A percentile compares a stretch with the other conserved stretches of the same genome.
phyloP scores from a whole-genome alignment of 192 early-diverging fungal genomes.

The Podila minutissima region DNA sequence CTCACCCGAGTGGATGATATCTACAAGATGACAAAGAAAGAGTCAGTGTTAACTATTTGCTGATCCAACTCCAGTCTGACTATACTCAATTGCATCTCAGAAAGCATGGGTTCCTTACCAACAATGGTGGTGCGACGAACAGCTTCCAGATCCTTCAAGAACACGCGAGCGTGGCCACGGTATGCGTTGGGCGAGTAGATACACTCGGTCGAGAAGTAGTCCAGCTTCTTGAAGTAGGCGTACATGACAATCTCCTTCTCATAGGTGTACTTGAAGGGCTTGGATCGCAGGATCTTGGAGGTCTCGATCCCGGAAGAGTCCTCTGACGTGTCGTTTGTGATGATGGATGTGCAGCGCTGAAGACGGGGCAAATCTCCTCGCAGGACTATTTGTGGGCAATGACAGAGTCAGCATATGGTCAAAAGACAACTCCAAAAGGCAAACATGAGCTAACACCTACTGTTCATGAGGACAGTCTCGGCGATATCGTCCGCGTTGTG shows the following conservation, averaged over 20 bases:
- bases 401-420: neutral
- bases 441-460: slow-evolving; percentile 47
- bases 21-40: slow-evolving; percentile 52
- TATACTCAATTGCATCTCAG: neutral
- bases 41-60: neutral
- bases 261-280: slow-evolving; percentile 99
- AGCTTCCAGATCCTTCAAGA: slow-evolving; percentile 94
- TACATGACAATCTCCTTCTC: slow-evolving; percentile 99
- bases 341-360: slow-evolving; percentile 94
- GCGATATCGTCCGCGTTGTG: slow-evolving; percentile 99
- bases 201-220: slow-evolving; percentile 99
- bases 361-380: slow-evolving; percentile 94
- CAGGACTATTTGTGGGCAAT: slow-evolving; percentile 67
- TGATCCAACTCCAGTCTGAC: neutral
- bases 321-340: slow-evolving; percentile 71
- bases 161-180: slow-evolving; percentile 92
- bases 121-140: slow-evolving; percentile 90
- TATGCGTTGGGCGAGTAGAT: slow-evolving; percentile 98
- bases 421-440: too few relatives aligned
- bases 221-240: slow-evolving; percentile 95
- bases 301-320: slow-evolving; percentile 50
- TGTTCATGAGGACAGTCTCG: slow-evolving; percentile 99
- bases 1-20: slow-evolving; percentile 97
- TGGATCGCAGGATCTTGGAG: slow-evolving; percentile 83
- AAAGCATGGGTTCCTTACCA: slow-evolving; percentile 53